Percentiles rank a stretch among this genome's conserved stretches.
phyloP scores from a whole-genome alignment of 208 protist species.

The Wallacemonas collosoma region DNA sequence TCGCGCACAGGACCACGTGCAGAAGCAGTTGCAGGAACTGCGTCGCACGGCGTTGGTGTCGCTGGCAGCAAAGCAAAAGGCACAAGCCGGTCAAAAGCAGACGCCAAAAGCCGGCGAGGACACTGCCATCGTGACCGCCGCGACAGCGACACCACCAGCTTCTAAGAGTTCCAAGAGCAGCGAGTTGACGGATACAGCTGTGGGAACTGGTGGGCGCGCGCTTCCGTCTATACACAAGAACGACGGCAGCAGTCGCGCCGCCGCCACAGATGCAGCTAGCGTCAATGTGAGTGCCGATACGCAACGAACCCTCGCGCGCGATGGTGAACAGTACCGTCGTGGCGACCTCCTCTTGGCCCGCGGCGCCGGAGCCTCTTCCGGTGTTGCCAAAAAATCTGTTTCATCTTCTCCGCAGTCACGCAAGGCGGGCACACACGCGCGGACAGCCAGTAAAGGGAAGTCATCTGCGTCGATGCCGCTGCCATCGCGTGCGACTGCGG shows the following conservation, averaged over 20 bases:
- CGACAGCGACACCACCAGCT: neutral
- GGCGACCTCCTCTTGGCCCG: conserved; percentile 2
- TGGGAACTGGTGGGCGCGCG: neutral
- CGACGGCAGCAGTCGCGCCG: too few relatives aligned
- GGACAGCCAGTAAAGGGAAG: neutral
- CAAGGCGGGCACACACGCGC: neutral
- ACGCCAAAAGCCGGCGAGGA: neutral
- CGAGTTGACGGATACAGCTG: neutral
- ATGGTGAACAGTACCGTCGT: conserved; percentile 9
- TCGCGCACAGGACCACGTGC: conserved; percentile 12
- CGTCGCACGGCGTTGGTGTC: conserved; percentile 20
- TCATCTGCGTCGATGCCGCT: neutral
- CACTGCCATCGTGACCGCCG: neutral
- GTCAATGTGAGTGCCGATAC: neutral
- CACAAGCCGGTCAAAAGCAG: neutral
- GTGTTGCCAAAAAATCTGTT: neutral
- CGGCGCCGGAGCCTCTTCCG: too few relatives aligned
- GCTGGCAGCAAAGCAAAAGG: neutral
- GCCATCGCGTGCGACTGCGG: neutral
- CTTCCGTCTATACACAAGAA: too few relatives aligned
- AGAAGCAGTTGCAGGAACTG: conserved; percentile 24
- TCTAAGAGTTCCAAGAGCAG: neutral
- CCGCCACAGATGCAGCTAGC: neutral
- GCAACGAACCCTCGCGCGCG: neutral
- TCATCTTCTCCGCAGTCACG: neutral